A percentile compares a stretch with the other conserved stretches of the same genome.
Conservation (phyloP, 306 rosid genomes). For the Abrus pulchellus region DNA sequence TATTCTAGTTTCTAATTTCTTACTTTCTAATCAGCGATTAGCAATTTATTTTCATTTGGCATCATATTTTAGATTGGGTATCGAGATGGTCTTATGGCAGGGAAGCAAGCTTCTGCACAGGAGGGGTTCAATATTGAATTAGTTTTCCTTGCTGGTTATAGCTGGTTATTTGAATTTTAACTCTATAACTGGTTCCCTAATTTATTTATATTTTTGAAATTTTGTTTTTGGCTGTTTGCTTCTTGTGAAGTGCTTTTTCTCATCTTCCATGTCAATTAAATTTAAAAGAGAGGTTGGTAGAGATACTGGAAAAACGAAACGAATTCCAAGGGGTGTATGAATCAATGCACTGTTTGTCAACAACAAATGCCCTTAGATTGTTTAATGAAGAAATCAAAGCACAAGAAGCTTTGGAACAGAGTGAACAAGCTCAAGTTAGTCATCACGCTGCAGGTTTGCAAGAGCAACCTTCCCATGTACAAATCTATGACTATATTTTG, state of each 20-base stretch:
- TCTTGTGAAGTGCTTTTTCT: slow-evolving; percentile 70
- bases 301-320: slow-evolving; percentile 59
- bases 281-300: slow-evolving; percentile 68
- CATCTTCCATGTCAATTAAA: slow-evolving; percentile 71
- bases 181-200: slow-evolving; percentile 1
- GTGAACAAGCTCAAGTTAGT: slow-evolving; percentile 46
- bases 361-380: slow-evolving; percentile 66
- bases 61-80: slow-evolving; percentile 68
- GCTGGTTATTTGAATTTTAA: slow-evolving; percentile 46
- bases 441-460: slow-evolving; percentile 34
- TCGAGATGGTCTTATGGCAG: slow-evolving; percentile 82
- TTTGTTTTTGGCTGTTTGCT: slow-evolving; percentile 40
- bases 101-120: slow-evolving; percentile 87
- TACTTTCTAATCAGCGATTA: slow-evolving; percentile 1
- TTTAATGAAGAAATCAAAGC: slow-evolving; percentile 61
- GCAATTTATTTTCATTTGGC: slow-evolving; percentile 16
- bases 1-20: slow-evolving; percentile 14
- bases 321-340: slow-evolving; percentile 68
- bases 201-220: not conserved
- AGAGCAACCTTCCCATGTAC: slow-evolving; percentile 47
- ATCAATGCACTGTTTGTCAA: slow-evolving; percentile 72
- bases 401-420: slow-evolving; percentile 47
- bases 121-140: slow-evolving; percentile 87
- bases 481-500: not conserved
- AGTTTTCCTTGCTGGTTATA: slow-evolving; percentile 61